A percentile compares a stretch with the other conserved stretches of the same genome.
Evolutionary conservation across 805 yeast genomes (phyloP).

Genomic region (Candida ipomoeae): DNA sequence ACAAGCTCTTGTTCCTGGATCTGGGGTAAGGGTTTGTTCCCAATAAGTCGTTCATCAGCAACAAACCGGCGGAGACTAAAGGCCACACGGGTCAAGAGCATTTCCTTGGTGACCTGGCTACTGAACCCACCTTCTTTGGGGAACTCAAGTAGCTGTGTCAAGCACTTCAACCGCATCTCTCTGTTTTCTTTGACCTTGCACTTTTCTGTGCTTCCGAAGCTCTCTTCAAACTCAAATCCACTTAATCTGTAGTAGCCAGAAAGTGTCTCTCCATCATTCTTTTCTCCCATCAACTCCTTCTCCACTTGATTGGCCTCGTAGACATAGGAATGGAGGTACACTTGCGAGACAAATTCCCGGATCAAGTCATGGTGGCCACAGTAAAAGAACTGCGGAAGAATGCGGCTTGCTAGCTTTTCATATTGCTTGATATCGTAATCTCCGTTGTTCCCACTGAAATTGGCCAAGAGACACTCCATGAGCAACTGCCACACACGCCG

Average conservation of each 20-base stretch:
- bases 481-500: slow-evolving; percentile 39
- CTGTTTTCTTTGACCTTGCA: slow-evolving; percentile 42
- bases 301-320: slow-evolving; percentile 59
- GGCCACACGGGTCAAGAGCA: slow-evolving; percentile 53
- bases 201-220: slow-evolving; percentile 63
- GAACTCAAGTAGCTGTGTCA: slow-evolving; percentile 48
- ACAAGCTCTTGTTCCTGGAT: slow-evolving; percentile 63
- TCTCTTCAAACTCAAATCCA: slow-evolving; percentile 41
- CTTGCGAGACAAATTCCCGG: slow-evolving; percentile 40
- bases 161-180: slow-evolving; percentile 50
- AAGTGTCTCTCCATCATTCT: slow-evolving; percentile 7
- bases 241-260: slow-evolving; percentile 15
- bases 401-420: slow-evolving; percentile 31
- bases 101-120: slow-evolving; percentile 22
- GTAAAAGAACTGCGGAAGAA: slow-evolving; percentile 39
- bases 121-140: slow-evolving; percentile 12
- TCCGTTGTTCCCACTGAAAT: slow-evolving; percentile 41
- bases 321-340: slow-evolving; percentile 59
- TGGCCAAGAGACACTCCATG: slow-evolving; percentile 37
- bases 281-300: slow-evolving; percentile 15
- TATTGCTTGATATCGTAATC: slow-evolving; percentile 45
- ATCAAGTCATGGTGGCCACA: slow-evolving; percentile 22
- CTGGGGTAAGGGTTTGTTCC: slow-evolving; percentile 61
- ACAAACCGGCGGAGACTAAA: slow-evolving; percentile 60
- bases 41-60: slow-evolving; percentile 56